These are phyloP conservation scores for Neonothopanus nambi DNA, from an alignment of 1,284 basidiomycete species.

Conservation along the genomic window DNA sequence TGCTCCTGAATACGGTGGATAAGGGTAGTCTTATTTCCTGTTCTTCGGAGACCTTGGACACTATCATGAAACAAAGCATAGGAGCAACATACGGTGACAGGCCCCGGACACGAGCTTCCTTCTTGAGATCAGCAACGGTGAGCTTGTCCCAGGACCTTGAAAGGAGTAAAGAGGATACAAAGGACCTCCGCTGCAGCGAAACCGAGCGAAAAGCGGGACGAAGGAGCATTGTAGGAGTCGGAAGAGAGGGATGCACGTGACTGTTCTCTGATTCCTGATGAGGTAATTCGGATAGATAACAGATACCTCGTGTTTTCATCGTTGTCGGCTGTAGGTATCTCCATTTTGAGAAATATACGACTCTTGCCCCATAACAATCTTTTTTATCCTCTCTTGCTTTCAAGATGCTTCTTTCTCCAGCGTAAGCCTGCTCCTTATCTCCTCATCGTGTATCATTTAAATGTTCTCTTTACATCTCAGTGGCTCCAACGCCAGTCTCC, in stretches of 20 bases:
- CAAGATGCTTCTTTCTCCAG: conserved; percentile 43
- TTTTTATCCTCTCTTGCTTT: conserved; percentile 17
- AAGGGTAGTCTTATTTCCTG: conserved; percentile 59
- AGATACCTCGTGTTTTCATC: conserved; percentile 50
- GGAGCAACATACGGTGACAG: conserved; percentile 54
- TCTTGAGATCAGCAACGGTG: conserved; percentile 58
- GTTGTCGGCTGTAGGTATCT: conserved; percentile 31
- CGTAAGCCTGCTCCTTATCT: conserved; percentile 51
- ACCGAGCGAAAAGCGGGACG: conserved; percentile 12
- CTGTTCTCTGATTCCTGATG: too few species aligned
- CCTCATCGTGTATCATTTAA: conserved; percentile 25
- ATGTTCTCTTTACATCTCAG: conserved; percentile 44
- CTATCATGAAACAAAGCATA: conserved; percentile 11
- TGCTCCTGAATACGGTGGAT: conserved; percentile 54
- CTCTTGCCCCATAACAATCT: conserved; percentile 25
- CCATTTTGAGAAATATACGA: conserved; percentile 31
- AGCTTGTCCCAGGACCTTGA: conserved; percentile 65
- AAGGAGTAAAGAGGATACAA: conserved; percentile 71
- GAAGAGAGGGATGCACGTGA: conserved; percentile 2
- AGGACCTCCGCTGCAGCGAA: conserved; percentile 28
- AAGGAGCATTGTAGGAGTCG: conserved; percentile 25
- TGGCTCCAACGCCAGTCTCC: conserved; percentile 64
- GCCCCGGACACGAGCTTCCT: conserved; percentile 65
- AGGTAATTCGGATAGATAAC: conserved; percentile 21
- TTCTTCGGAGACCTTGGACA: conserved; percentile 35